Base-by-base conservation (phyloP, 73 alveolate genomes). In the Blepharisma japonicum region DNA sequence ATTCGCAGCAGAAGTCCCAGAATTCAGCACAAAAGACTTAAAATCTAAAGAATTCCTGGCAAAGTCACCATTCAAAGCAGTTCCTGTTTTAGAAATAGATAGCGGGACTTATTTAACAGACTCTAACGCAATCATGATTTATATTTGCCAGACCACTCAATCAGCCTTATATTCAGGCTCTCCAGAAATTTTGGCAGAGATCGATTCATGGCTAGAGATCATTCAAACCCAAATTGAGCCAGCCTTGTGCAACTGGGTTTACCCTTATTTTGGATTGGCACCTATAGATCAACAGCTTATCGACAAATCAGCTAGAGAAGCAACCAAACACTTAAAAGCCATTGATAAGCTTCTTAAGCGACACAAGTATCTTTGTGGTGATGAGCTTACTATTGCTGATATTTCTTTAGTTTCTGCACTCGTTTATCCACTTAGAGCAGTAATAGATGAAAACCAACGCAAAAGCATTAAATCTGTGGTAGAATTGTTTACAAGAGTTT, bases 301-400 rank as follows among this genome's bases (percentile, higher is more conserved):
- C 67, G 46, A 79, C 38, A 55, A 48, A 56, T 86, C 86, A 39
- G 56, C 61, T 49, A 85, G 85, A 55, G 83, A 48, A 55, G 51
- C 90, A 47, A 88, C 86, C 81, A 81, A 78, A 54, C 53, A 54
- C 79, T 74, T 95, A n/a, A 68, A 55, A 42, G 74, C 77, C 53
- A 48, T 94, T 9, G 91, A 95, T 55, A 87, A 70, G 54, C 87
- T 71, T n/a, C 86, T 95, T 20, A 82, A 86, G 71, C 81, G 61
- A 20, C 77, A 81, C 56, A 80, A 91, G 78, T 94, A 71, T 89
- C 47, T 95, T 38, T 93, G 86, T 46, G 98, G 98, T 46, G 93
- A 91, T 38, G 46, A 67, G 77, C 71, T 95, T 86, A 86, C 98
- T 55, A 81, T 95, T 42, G 99, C 99, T 79, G 99, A 95, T 80